These are phyloP conservation scores for Lasiodiplodia gonubiensis DNA, from an alignment of 2,329 filamentous ascomycete genomes.

Conservation along the genomic window DNA sequence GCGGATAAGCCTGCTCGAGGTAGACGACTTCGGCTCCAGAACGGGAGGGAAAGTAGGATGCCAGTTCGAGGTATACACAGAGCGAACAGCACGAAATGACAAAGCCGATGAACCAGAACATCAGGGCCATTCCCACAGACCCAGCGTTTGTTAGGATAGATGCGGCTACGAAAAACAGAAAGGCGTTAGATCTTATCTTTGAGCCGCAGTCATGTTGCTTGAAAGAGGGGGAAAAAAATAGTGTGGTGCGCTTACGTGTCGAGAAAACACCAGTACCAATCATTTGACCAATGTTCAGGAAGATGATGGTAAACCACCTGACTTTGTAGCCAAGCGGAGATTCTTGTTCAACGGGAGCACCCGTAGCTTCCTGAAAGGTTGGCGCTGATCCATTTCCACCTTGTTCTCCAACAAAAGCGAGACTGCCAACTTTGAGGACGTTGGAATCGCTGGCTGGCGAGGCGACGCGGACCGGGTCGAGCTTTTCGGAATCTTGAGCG, in stretches of 20 bases:
- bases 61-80: conserved; percentile 67
- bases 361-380: conserved; percentile 65
- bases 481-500: neutral
- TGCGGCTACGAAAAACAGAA: conserved; percentile 2
- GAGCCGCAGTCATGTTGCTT: too few relatives aligned
- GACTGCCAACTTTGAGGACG: conserved; percentile 45
- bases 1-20: conserved; percentile 70
- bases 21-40: conserved; percentile 71
- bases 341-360: conserved; percentile 64
- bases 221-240: neutral
- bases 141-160: conserved; percentile 63
- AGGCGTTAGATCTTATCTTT: neutral
- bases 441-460: conserved; percentile 12
- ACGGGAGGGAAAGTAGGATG: conserved; percentile 69
- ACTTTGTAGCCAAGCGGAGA: conserved; percentile 67
- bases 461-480: conserved; percentile 4
- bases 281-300: conserved; percentile 68
- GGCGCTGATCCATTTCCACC: conserved; percentile 58
- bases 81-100: conserved; percentile 63
- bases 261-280: conserved; percentile 69
- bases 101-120: conserved; percentile 70
- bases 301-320: conserved; percentile 61
- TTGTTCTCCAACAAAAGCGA: conserved; percentile 51
- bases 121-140: conserved; percentile 65
- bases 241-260: conserved; percentile 57